Base-by-base conservation (phyloP, 2,329 filamentous ascomycete species). In the Aspergillus tubingensis region DNA sequence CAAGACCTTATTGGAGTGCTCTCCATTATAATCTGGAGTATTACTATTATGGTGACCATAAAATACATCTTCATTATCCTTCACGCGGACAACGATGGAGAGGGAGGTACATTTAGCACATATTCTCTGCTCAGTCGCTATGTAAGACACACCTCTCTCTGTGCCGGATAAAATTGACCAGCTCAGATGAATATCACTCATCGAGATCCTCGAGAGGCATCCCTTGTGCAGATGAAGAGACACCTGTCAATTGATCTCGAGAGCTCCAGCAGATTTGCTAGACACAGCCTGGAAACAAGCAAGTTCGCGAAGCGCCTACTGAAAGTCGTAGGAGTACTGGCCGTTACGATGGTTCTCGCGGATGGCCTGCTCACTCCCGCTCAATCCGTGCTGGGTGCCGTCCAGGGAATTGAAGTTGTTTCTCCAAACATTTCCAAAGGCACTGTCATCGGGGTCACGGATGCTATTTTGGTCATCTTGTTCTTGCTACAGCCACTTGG, bases 361-460 rank as follows among this genome's bases (percentile, higher is more conserved):
- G 83, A 86, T 70, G 82, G 83, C 23, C 78, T 86, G 30, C 72
- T 86, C 8, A 86, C 83, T 1, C 83, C 83, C 0, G 83, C 83
- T 10, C 83, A 86, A 66, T 85, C 83, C 8, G 82, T 86, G 1
- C 75, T 86, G 3, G 84, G 83, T 36, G 83, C 84, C 2, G 80
- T 86, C 2, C 83, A 86, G 71, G 77, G 82, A 11, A 74, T 83
- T 19, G 74, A 78, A 25, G 82, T 85, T 1, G 80, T 83, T 13
- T 76, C 77, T 5, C 73, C 77, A 1, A 73, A 78, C 39, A 82
- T 85, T 54, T 72, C 73, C 3, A 80, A 77, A 41, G 71, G 75
- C 7, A 79, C 80, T 0, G 76, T 85, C 1, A 73, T 84, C 4
- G 83, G 83, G 1, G 76, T 81, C 5, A 81, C 82, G 1, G 83